Evolutionary conservation across 345 rosid species (phyloP).

Genomic region (Bruguiera sexangula): DNA sequence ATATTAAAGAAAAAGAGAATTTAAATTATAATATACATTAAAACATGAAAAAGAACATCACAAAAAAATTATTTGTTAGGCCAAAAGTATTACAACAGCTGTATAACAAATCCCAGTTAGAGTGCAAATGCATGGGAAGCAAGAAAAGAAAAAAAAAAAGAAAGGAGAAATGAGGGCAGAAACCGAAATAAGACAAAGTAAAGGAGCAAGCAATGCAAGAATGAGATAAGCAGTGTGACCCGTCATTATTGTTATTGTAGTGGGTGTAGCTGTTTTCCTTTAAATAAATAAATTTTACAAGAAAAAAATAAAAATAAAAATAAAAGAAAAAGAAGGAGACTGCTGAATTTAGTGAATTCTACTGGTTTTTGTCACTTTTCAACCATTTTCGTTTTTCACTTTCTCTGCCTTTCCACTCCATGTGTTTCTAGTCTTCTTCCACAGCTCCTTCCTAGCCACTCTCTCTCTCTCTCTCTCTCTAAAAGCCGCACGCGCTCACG

Average conservation of each 20-base stretch:
- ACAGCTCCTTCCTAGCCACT: background rate
- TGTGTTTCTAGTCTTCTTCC: slow-evolving; percentile 29
- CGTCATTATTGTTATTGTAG: no score
- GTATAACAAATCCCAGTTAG: background rate
- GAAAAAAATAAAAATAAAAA: background rate
- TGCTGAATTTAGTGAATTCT: slow-evolving; percentile 15
- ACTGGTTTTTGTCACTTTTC: slow-evolving; percentile 22
- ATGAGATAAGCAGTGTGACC: no score
- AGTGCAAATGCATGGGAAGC: background rate
- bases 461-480: no score
- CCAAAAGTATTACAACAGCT: background rate
- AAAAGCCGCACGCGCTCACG: no score
- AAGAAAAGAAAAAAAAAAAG: background rate
- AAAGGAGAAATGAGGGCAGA: background rate
- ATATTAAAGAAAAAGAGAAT: no score
- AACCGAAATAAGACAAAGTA: background rate
- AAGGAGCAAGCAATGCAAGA: background rate
- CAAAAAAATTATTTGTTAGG: no score
- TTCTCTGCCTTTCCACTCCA: slow-evolving; percentile 8
- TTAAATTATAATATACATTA: no score
- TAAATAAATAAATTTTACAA: background rate
- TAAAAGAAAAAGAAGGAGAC: slow-evolving; percentile 6
- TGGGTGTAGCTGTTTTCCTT: no score
- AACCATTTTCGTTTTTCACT: background rate
- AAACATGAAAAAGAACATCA: no score